phyloP scores from a whole-genome alignment of 2,329 filamentous ascomycete genomes.

The Diaporthe australafricana region DNA sequence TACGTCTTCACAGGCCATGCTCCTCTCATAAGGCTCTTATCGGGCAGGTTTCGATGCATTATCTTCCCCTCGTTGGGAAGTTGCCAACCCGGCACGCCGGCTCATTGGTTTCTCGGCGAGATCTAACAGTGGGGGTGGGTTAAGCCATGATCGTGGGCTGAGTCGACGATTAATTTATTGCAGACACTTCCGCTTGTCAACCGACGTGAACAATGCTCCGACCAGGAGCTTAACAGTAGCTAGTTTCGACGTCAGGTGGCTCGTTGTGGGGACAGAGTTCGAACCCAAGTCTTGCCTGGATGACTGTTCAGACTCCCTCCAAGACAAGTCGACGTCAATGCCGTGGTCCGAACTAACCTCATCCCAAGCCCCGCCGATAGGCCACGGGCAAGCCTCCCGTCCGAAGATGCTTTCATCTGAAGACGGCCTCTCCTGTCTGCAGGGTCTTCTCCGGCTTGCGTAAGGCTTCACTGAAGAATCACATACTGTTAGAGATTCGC shows the following conservation, averaged over 20 bases:
- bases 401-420: constrained; percentile 19
- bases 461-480: constrained; percentile 12
- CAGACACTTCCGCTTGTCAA: constrained; percentile 27
- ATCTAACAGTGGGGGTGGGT: neutral
- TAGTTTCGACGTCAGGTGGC: constrained; percentile 13
- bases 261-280: constrained; percentile 7
- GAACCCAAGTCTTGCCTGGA: neutral
- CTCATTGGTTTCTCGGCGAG: constrained; percentile 1
- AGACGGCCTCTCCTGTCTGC: constrained; percentile 15
- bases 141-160: constrained; percentile 21
- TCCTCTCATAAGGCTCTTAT: neutral
- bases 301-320: constrained; percentile 4
- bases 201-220: constrained; percentile 28
- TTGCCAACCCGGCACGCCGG: neutral
- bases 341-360: constrained; percentile 19
- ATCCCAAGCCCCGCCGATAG: constrained; percentile 15
- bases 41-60: constrained; percentile 15
- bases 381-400: constrained; percentile 10
- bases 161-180: constrained; percentile 29
- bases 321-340: constrained; percentile 14
- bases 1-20: neutral
- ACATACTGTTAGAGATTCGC: constrained; percentile 23
- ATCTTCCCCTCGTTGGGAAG: neutral
- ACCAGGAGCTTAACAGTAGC: constrained; percentile 2
- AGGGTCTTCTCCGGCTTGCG: constrained; percentile 15